Conservation (phyloP, 441 rosid species). For the Biscutella laevigata region DNA sequence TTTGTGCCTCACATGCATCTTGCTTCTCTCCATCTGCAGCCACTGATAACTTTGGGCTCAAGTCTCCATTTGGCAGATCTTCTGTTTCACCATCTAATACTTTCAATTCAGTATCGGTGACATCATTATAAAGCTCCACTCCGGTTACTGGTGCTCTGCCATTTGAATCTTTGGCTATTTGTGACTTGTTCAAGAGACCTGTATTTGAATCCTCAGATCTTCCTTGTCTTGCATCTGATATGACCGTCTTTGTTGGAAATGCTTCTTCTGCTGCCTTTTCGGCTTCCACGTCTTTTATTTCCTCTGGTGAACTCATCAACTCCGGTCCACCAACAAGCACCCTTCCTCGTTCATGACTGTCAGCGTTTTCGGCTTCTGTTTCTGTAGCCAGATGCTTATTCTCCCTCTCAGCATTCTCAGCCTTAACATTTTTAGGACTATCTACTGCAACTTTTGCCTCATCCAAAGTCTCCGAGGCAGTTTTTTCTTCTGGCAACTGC, state of each 20-base stretch:
- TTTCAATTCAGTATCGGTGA: constrained; percentile 28
- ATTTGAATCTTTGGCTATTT: constrained; percentile 20
- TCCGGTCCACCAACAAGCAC: constrained; percentile 22
- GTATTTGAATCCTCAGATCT: constrained; percentile 29
- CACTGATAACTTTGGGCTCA: constrained; percentile 26
- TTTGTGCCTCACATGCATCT: constrained; percentile 42
- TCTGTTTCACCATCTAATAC: constrained; percentile 30
- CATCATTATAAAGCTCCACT: constrained; percentile 29
- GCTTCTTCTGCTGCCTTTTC: constrained; percentile 24
- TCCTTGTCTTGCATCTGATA: constrained; percentile 22
- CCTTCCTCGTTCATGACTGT: constrained; percentile 27
- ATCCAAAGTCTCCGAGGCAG: constrained; percentile 22
- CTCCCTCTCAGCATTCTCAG: constrained; percentile 31
- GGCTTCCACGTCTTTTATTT: constrained; percentile 17
- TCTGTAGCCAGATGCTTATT: constrained; percentile 26
- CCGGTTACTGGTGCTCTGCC: constrained; percentile 28
- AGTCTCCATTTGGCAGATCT: constrained; percentile 31
- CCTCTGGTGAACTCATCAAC: constrained; percentile 26
- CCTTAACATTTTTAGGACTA: constrained; percentile 29
- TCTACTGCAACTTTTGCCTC: constrained; percentile 22
- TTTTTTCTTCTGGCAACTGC: constrained; percentile 51
- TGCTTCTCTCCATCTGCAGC: constrained; percentile 45
- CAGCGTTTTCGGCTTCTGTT: constrained; percentile 26
- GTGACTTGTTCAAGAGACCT: constrained; percentile 18
- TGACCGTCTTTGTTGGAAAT: constrained; percentile 24